Evolutionary conservation across 345 rosid species (phyloP), one percentile per base, ranked within the genome.

Genomic region (Gossypium raimondii): DNA sequence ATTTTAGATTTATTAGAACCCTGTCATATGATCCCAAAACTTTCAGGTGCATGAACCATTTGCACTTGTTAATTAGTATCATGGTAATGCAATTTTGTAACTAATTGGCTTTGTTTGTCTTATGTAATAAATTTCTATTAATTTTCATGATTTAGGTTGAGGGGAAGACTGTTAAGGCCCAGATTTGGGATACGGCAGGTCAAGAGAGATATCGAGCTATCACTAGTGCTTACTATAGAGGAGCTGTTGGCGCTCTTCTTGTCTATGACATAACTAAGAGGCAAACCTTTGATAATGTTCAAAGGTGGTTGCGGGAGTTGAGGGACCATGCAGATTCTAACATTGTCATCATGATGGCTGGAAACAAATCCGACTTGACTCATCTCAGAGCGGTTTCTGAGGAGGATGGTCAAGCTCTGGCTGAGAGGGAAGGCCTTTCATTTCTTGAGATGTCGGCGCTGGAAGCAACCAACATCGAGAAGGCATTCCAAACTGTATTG

Each of bases 181-280:
- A 91, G 88, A 91, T 91, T 50, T 89, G 92, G 96, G 96, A 91
- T 60, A 89, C 93, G 2, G 96, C 93, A 44, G 96, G 96, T 20
- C 96, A 91, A 62, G 93, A 91, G 80, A 81, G 96, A 74, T 91
- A 89, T 74, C 80, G 92, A 67, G 93, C 93, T 0, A 80, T 91
- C 61, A 91, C 93, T 24, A 89, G 87, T 61, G 92, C 92, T 67
- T 91, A 89, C 76, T 89, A 91, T 78, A 80, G 93, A 81, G 97
- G 97, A 44, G 93, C 93, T 38, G 93, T 89, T 1, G 96, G 93
- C 24, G 96, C 96, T 1, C 89, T 90, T 51, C 89, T 90, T 47
- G 96, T 90, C 63, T 90, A 90, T 20, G 96, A 90, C 80, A 86
- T 90, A 62, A 90, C 96, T 76, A 90, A 89, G 86, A 89, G 89